Evolutionary conservation across 306 rosid species (phyloP).

Genomic region (Quercus suber): DNA sequence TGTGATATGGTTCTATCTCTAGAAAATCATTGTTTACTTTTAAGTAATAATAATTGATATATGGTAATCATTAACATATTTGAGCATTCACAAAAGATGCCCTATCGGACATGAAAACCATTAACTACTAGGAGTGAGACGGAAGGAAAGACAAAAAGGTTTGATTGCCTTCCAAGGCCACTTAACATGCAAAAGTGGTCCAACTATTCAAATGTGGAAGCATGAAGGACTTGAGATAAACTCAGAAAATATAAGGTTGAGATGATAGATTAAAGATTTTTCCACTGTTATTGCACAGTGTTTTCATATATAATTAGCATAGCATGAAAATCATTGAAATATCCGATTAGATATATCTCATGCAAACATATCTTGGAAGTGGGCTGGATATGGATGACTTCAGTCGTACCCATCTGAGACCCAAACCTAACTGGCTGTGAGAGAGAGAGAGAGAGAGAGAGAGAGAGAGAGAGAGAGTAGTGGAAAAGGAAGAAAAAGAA

Average conservation of each 20-base stretch:
- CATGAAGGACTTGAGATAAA: neutral
- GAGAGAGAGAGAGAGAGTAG: neutral
- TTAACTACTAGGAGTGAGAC: slow-evolving; percentile 21
- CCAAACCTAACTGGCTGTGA: neutral
- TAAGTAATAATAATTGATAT: neutral
- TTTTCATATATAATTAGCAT: neutral
- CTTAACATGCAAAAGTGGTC: slow-evolving; percentile 16
- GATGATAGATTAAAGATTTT: neutral
- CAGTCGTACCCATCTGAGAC: neutral
- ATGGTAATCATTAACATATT: neutral
- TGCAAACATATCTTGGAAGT: neutral
- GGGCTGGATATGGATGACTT: neutral
- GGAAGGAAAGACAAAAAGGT: slow-evolving; percentile 22
- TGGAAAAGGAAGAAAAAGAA: neutral
- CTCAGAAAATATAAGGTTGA: neutral
- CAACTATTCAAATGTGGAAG: neutral
- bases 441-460: neutral
- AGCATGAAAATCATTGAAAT: neutral
- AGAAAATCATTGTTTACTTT: neutral
- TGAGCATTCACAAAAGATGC: neutral
- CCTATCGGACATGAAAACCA: slow-evolving; percentile 20
- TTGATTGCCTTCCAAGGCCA: slow-evolving; percentile 35
- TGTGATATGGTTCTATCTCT: neutral
- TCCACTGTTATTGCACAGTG: neutral
- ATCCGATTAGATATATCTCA: neutral